Base-by-base conservation (phyloP, 768 basidiomycete genomes). In the Suillus sp. region DNA sequence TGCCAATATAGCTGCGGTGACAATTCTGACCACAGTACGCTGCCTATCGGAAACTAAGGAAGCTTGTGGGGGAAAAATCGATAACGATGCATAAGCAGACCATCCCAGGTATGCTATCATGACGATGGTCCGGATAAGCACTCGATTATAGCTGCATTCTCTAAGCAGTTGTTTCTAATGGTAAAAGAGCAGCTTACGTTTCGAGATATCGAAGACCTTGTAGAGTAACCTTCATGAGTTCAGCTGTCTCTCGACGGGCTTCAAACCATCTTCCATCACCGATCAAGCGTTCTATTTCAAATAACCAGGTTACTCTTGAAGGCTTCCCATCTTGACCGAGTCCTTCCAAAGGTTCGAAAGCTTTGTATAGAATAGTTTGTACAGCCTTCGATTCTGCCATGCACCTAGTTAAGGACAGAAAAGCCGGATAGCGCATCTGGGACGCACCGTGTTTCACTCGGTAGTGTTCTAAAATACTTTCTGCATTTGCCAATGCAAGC, bases 381-480 rank as follows among this genome's bases (percentile, higher is more conserved):
- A 72, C 66, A 68, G 78, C 78, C 75, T 92, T 93, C 18, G 88
- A 72, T 64, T 87, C 91, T 92, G 68, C 6, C 38, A 57, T 25
- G 18, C 18, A 30, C 18, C 16, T 27, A 11, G 10, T 37, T 35
- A 20, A n/a, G 10, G n/a, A 35, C 20, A 25, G 48, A 48, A 22
- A 20, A 54, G 27, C 10, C 18, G 18, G 42, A 22, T 40, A 1
- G 4, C 11, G 20, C 20, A 34, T 18, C 8, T 14, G 68, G 11
- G 10, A 20, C 84, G 27, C 63, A 92, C 93, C 85, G 65, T 92
- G 88, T 68, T 94, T 93, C 22, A 90, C 77, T 40, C 82, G 79
- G 72, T 91, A 94, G 68, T 93, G 91, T 63, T 93, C 91, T 43
- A 92, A 65, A 30, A 94, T 81, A 48, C 89, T 86, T 80, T 86